Evolutionary conservation across 2,329 filamentous ascomycete species (phyloP).

Genomic region (Colletotrichum eremochloae): DNA sequence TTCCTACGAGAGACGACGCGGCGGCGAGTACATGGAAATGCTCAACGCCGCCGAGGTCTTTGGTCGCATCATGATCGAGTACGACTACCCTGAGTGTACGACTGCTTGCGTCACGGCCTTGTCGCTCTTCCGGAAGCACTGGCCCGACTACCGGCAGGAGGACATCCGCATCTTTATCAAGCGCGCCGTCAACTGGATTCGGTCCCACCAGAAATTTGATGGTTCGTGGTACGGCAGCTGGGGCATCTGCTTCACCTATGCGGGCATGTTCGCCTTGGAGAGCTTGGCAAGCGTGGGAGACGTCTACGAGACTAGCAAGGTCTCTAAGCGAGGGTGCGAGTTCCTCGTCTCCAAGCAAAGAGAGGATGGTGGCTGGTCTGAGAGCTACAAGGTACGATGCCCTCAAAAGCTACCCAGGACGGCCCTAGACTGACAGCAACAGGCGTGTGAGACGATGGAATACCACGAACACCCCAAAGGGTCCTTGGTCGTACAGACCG

Average conservation of each 20-base stretch:
- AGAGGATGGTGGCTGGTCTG: conserved; percentile 94
- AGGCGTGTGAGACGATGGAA: conserved; percentile 81
- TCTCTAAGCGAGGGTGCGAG: conserved; percentile 81
- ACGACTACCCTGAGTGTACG: conserved; percentile 98
- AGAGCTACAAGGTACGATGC: conserved; percentile 80
- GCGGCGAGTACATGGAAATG: conserved; percentile 81
- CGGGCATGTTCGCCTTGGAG: conserved; percentile 95
- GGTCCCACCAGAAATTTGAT: conserved; percentile 79
- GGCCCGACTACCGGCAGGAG: conserved; percentile 80
- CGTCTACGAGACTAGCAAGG: conserved; percentile 79
- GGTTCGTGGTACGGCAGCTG: conserved; percentile 99
- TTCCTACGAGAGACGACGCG: conserved; percentile 89
- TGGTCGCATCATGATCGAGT: conserved; percentile 97
- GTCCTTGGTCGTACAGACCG: conserved; percentile 93
- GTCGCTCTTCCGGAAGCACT: conserved; percentile 83
- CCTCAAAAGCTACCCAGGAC: conserved; percentile 8
- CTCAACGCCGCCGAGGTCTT: conserved; percentile 98
- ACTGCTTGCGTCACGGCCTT: conserved; percentile 93
- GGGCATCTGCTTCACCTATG: conserved; percentile 99
- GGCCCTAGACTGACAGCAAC: conserved; percentile 23
- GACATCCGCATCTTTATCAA: conserved; percentile 83
- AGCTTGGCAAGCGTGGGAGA: conserved; percentile 86
- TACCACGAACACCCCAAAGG: conserved; percentile 81
- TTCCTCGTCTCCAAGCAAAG: conserved; percentile 90
- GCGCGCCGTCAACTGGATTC: conserved; percentile 86